These are phyloP conservation scores for Geosmithia flava DNA, from an alignment of 2,329 filamentous ascomycete genomes.

Conservation along the genomic window DNA sequence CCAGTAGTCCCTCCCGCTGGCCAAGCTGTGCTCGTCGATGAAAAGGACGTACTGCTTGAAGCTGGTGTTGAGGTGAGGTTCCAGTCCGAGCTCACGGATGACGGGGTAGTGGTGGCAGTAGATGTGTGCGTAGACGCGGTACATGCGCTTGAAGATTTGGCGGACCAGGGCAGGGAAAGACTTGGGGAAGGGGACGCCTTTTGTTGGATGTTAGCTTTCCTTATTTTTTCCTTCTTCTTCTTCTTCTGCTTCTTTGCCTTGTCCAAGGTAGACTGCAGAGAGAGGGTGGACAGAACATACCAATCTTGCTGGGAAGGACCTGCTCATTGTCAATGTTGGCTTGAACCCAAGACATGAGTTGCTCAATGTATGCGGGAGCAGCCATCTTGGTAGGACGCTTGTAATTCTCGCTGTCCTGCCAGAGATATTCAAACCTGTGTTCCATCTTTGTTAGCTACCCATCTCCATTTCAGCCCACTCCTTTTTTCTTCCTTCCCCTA, in stretches of 20 bases:
- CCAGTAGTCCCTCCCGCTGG: conserved; percentile 94
- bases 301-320: conserved; percentile 88
- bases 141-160: conserved; percentile 98
- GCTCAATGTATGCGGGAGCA: conserved; percentile 93
- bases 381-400: conserved; percentile 97
- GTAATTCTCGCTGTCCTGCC: conserved; percentile 91
- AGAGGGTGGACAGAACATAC: conserved; percentile 25
- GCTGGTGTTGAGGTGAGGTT: conserved; percentile 95
- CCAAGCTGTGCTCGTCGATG: conserved; percentile 89
- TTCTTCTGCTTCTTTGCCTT: no score
- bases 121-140: conserved; percentile 96
- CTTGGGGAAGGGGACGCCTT: conserved; percentile 87
- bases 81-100: conserved; percentile 84
- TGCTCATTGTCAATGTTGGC: conserved; percentile 89
- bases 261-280: conserved; percentile 4
- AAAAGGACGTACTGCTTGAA: conserved; percentile 99
- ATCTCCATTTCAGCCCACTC: no score
- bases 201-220: no score
- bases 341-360: conserved; percentile 95
- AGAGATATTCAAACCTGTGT: conserved; percentile 87
- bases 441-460: conserved; percentile 5
- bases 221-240: no score
- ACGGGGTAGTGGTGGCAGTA: conserved; percentile 99
- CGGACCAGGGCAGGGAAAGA: conserved; percentile 78
- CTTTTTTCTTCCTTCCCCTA: no score